Conservation (phyloP, 169 alveolate genomes). For the Plasmodium knowlesi region DNA sequence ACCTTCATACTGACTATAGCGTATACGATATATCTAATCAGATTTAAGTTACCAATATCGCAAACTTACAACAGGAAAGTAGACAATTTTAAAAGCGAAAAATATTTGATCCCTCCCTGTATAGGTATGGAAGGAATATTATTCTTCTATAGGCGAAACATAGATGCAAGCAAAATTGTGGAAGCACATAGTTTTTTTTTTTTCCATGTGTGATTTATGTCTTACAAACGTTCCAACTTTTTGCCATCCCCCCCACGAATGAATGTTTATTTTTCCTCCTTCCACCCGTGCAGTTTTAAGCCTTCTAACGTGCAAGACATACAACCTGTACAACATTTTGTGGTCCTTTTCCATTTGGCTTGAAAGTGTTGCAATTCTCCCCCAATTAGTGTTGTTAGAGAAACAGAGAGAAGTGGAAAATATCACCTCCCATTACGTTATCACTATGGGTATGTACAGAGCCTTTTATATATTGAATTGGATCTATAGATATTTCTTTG, state of each 20-base stretch:
- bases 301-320: slow-evolving; percentile 78
- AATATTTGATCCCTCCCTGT: slow-evolving; percentile 89
- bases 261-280: not conserved
- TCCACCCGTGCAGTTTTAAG: slow-evolving; percentile 60
- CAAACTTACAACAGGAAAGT: slow-evolving; percentile 94
- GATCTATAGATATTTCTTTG: slow-evolving; percentile 91
- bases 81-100: slow-evolving; percentile 94
- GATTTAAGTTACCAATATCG: slow-evolving; percentile 89
- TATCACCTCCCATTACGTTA: slow-evolving; percentile 96
- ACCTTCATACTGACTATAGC: slow-evolving; percentile 90
- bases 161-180: not conserved
- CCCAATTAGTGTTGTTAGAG: slow-evolving; percentile 94
- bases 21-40: slow-evolving; percentile 88
- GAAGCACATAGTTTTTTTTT: not conserved
- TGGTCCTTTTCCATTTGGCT: slow-evolving; percentile 97
- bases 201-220: not conserved
- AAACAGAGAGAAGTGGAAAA: slow-evolving; percentile 95
- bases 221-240: not conserved
- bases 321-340: slow-evolving; percentile 85
- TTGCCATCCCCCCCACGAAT: not conserved
- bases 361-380: slow-evolving; percentile 96
- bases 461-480: slow-evolving; percentile 94
- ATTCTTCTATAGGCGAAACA: slow-evolving; percentile 57
- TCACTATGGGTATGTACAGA: slow-evolving; percentile 94
- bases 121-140: slow-evolving; percentile 80